Percentiles rank a stretch among this genome's conserved stretches.
phyloP scores from a whole-genome alignment of 371 early-diverging fungal genomes.

The Batrachochytrium dendrobatidis region DNA sequence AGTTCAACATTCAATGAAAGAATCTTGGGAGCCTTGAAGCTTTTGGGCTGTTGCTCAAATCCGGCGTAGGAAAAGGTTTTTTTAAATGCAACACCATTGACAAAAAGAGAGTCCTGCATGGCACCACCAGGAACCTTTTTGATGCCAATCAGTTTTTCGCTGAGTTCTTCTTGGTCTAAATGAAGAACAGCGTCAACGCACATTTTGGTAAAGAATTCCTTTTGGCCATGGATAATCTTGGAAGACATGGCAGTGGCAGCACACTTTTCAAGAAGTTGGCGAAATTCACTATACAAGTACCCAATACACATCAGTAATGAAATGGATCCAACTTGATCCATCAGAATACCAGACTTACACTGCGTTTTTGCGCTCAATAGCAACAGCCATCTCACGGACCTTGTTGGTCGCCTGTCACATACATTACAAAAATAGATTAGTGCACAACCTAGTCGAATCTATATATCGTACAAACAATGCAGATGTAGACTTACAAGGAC shows the following conservation, averaged over 20 bases:
- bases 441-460: not conserved
- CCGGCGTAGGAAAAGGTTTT: slow-evolving; percentile 99
- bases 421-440: not conserved
- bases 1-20: slow-evolving; percentile 96
- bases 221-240: slow-evolving; percentile 96
- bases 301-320: slow-evolving; percentile 1
- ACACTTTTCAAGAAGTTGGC: slow-evolving; percentile 88
- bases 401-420: slow-evolving; percentile 64
- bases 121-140: slow-evolving; percentile 98
- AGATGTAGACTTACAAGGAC: slow-evolving; percentile 43
- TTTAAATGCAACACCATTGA: slow-evolving; percentile 99
- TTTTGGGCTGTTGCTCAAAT: slow-evolving; percentile 99
- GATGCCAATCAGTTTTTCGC: slow-evolving; percentile 93
- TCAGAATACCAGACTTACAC: slow-evolving; percentile 39
- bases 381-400: slow-evolving; percentile 76
- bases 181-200: slow-evolving; percentile 95
- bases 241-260: slow-evolving; percentile 98
- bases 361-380: slow-evolving; percentile 66
- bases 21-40: slow-evolving; percentile 91
- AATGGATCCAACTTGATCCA: not conserved
- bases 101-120: slow-evolving; percentile 95
- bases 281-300: slow-evolving; percentile 56
- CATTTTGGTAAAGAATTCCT: slow-evolving; percentile 97
- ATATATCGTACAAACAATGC: not conserved
- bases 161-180: slow-evolving; percentile 83